A percentile compares a stretch with the other conserved stretches of the same genome.
These are phyloP conservation scores for Cercospora sp. DNA, from an alignment of 2,329 filamentous ascomycete genomes.

Conservation along the genomic window DNA sequence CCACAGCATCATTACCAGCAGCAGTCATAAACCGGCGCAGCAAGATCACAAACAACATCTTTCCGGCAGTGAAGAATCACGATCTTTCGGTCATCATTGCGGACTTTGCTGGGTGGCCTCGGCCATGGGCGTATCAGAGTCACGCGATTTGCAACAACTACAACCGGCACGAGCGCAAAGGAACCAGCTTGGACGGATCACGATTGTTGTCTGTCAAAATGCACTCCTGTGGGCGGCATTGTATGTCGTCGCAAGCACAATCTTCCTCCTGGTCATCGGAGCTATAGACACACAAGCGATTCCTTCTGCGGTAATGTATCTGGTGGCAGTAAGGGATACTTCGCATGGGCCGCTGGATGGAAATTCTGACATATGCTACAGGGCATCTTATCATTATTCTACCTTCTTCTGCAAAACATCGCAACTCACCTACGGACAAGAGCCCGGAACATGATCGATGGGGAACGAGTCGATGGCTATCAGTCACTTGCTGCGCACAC, in stretches of 20 bases:
- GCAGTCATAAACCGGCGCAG: neutral
- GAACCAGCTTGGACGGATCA: constrained; percentile 18
- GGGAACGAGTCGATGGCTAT: constrained; percentile 21
- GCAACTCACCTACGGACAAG: constrained; percentile 21
- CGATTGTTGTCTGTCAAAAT: constrained; percentile 32
- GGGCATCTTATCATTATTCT: constrained; percentile 27
- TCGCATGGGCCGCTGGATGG: neutral
- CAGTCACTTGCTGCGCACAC: constrained; percentile 25
- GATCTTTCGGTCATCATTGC: neutral
- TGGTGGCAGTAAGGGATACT: constrained; percentile 22
- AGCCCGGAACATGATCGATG: constrained; percentile 21
- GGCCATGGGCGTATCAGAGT: constrained; percentile 8
- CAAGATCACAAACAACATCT: neutral
- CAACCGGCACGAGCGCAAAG: neutral
- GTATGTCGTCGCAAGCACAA: constrained; percentile 32
- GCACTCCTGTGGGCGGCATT: constrained; percentile 30
- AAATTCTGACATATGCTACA: constrained; percentile 13
- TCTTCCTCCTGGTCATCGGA: constrained; percentile 28
- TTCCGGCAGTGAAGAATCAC: neutral
- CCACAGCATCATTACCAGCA: neutral
- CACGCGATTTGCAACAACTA: neutral
- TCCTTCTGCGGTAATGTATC: constrained; percentile 28
- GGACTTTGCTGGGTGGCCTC: neutral
- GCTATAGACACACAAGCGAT: constrained; percentile 25
- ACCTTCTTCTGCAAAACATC: constrained; percentile 27